Base-by-base conservation (phyloP, 306 rosid genomes). In the Oemleria cerasiformis region DNA sequence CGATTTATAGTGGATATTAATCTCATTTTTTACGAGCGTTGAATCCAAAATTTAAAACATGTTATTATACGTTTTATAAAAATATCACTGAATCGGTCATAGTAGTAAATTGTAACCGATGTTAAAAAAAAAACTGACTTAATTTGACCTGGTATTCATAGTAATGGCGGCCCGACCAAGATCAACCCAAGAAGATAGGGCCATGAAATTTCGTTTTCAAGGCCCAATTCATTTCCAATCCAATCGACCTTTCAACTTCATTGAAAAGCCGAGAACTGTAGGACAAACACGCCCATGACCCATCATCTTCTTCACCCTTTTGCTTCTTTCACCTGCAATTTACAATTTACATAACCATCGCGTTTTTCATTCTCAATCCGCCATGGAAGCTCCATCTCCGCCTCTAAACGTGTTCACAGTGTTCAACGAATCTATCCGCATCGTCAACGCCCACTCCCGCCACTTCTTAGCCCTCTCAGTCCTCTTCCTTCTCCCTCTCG, bases 401-500 rank as follows among this genome's bases (percentile, higher is more conserved):
- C 14, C 60, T 23, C 77, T 74, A 0, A 44, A 61, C 82, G 56
- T 79, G 5, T 64, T 64, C 65, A 62, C 80, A 2, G 5, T 86
- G 6, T 79, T 83, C 53, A 70, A 70, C 4, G 83, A 80, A 83
- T 65, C 86, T 1, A 86, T 71, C 41, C 77, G 85, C 62, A 82
- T 90, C 49, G 49, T 84, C 75, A 69, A 77, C 75, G 67, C 90
- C 20, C 84, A 86, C 82, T 60, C 78, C 58, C 82, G 84, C 73
- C 93, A 87, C 75, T 84, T 86, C 74, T 70, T 75, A 9, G 87
- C 79, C 45, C 91, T 90, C 76, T 71, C 75, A 30, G 74, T 86
- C 65, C 77, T 84, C 78, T 88, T 87, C 85, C 87, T 90, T 66
- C 84, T 87, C 43, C 93, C 96, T 8, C 74, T 82, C 67, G 82